Evolutionary conservation across 345 rosid genomes (phyloP).

Genomic region (Zanthoxylum bungeanum): DNA sequence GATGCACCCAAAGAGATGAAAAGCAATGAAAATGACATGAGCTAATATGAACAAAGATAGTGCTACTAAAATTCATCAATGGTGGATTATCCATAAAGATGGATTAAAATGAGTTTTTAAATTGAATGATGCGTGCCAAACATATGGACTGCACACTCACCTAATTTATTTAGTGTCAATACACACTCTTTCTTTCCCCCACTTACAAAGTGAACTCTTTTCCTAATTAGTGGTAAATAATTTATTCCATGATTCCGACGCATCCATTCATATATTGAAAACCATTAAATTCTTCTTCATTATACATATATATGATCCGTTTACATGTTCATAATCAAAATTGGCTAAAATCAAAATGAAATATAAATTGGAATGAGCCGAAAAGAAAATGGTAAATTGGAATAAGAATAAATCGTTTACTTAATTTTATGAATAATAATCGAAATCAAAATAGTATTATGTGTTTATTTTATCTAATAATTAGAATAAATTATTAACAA

Average conservation of each 20-base stretch:
- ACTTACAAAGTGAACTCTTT: not conserved
- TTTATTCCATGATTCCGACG: not conserved
- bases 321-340: no score
- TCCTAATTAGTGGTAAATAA: not conserved
- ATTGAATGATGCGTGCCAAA: constrained; percentile 13
- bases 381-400: no score
- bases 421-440: no score
- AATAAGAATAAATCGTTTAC: no score
- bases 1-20: not conserved
- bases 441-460: no score
- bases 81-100: constrained; percentile 11
- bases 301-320: no score
- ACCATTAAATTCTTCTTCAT: no score
- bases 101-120: not conserved
- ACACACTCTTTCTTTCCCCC: not conserved
- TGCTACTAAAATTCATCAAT: constrained; percentile 12
- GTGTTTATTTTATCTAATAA: no score
- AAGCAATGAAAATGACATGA: not conserved
- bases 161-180: constrained; percentile 7
- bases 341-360: no score
- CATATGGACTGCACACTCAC: constrained; percentile 20
- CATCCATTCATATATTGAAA: no score
- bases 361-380: no score
- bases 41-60: not conserved
- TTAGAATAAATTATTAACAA: no score